Percentiles rank a stretch among this genome's conserved stretches.
These are phyloP conservation scores for Dipodascus geniculatus DNA, from an alignment of 805 yeast genomes.

Conservation along the genomic window DNA sequence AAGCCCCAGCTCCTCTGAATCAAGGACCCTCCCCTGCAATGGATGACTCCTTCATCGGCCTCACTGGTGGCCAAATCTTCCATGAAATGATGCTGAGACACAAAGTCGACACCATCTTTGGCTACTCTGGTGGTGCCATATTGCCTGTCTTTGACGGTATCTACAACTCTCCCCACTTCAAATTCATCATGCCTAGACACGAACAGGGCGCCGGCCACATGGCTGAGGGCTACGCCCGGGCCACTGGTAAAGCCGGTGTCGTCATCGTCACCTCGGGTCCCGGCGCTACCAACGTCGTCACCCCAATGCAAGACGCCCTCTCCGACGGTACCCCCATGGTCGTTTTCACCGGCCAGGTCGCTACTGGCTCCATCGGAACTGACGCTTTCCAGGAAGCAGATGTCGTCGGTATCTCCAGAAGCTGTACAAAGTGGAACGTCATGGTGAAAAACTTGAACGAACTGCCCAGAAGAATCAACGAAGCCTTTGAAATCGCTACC, in stretches of 20 bases:
- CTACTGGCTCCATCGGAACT: constrained; percentile 91
- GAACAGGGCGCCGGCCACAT: constrained; percentile 99
- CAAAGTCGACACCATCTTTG: constrained; percentile 89
- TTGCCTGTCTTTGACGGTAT: constrained; percentile 97
- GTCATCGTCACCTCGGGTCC: constrained; percentile 98
- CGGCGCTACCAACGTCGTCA: constrained; percentile 95
- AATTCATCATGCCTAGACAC: constrained; percentile 87
- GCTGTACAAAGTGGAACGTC: constrained; percentile 98
- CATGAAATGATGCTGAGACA: constrained; percentile 98
- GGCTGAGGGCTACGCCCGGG: constrained; percentile 99
- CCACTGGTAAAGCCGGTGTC: constrained; percentile 92
- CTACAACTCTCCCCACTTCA: constrained; percentile 77
- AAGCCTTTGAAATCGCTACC: constrained; percentile 94
- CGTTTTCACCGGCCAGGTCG: constrained; percentile 95
- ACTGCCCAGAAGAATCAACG: constrained; percentile 89
- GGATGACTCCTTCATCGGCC: constrained; percentile 76
- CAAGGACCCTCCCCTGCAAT: constrained; percentile 14
- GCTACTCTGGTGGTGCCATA: constrained; percentile 98
- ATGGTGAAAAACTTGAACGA: constrained; percentile 95
- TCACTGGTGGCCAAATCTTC: constrained; percentile 97
- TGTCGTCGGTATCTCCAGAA: constrained; percentile 89
- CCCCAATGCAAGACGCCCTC: constrained; percentile 97
- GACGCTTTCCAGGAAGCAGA: constrained; percentile 99
- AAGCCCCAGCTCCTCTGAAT: constrained; percentile 2
- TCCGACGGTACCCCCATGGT: constrained; percentile 97